Evolutionary conservation across 2,329 filamentous ascomycete genomes (phyloP), one percentile per base, ranked within the genome.

Genomic region (Aspergillus fumigatus): DNA sequence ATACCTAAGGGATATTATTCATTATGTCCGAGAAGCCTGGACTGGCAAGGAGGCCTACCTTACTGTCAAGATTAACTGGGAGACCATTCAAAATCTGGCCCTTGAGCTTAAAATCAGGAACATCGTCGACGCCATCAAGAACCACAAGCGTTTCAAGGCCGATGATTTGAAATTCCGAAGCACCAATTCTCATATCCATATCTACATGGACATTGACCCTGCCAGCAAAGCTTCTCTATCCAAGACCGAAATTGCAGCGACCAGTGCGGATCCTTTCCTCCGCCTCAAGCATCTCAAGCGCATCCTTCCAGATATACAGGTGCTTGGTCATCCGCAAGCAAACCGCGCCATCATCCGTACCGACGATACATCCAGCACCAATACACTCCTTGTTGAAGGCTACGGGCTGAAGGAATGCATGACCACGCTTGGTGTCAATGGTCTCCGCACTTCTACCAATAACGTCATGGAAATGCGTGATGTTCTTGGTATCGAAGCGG

Each of bases 401-500:
- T 97, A 99, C 73, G 94, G 94, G 0, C 80, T 99, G 51, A 85
- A 85, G 47, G 84, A 85, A 29, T 97, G 92, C 77, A 95, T 99
- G 88, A 96, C 87, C 9, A 99, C 94, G 0, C 89, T 92, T 60
- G 94, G 94, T 61, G 89, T 99, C 4, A 81, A 95, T 55, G 92
- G 92, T 55, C 87, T 85, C 21, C 79, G 82, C 64, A 88, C 87
- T 2, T 83, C 82, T 8, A 88, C 88, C 60, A 99, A 99, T 79
- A 91, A 87, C 68, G 87, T 99, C 64, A 90, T 97, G 84, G 94
- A 99, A 76, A 88, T 87, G 66, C 82, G 85, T 38, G 86, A 94
- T 25, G 87, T 97, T 0, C 84, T 99, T 3, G 94, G 94, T 51
- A 97, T 99, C 66, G 94, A 99, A 79, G 94, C 94, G 0, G 94